These are phyloP conservation scores for Talaromyces ruber DNA, from an alignment of 495 filamentous ascomycete species.

Conservation along the genomic window DNA sequence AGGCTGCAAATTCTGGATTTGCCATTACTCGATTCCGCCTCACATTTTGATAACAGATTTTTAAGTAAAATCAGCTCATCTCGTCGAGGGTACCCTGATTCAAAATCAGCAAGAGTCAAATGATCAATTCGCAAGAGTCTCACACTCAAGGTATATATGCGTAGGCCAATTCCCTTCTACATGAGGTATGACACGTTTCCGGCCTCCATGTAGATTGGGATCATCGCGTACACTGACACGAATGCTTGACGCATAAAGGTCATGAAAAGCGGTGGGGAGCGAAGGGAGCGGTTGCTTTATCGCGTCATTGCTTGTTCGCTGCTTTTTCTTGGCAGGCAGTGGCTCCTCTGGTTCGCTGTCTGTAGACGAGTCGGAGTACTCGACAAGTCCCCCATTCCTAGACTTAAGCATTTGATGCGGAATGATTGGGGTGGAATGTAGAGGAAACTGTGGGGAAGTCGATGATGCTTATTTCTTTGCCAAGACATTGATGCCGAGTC, in stretches of 20 bases:
- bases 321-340: constrained; percentile 22
- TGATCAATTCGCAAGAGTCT: not conserved
- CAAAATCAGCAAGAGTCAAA: constrained; percentile 8
- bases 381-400: constrained; percentile 55
- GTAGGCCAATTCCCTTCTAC: constrained; percentile 86
- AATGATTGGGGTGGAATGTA: not conserved
- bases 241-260: constrained; percentile 74
- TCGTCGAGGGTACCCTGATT: constrained; percentile 61
- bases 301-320: constrained; percentile 4
- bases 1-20: constrained; percentile 42
- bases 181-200: constrained; percentile 74
- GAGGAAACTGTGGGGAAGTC: not conserved
- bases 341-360: constrained; percentile 30
- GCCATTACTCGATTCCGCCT: constrained; percentile 10
- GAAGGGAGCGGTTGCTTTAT: constrained; percentile 54
- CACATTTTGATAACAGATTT: constrained; percentile 37
- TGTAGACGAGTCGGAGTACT: constrained; percentile 64
- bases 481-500: not conserved
- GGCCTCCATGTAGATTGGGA: constrained; percentile 74
- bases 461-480: not conserved
- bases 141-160: constrained; percentile 90
- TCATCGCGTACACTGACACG: constrained; percentile 71
- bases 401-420: not conserved
- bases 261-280: constrained; percentile 72
- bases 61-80: constrained; percentile 45